Percentiles rank a stretch among this genome's conserved stretches.
Conservation (phyloP, 1,139 yeast species). For the Pichia sp. region DNA sequence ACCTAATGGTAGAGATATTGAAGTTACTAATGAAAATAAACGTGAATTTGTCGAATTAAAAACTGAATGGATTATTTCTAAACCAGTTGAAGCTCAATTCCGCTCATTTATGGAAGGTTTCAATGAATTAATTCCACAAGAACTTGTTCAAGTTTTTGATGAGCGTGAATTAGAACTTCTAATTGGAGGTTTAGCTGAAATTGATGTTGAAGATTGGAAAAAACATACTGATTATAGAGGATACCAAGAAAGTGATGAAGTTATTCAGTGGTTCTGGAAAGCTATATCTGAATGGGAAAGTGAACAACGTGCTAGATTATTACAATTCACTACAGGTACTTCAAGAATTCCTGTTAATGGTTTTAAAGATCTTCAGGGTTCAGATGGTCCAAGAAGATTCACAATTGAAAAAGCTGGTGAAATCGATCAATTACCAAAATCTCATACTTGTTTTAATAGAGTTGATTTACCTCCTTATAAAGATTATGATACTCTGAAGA, state of each 20-base stretch:
- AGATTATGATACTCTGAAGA: conserved; percentile 51
- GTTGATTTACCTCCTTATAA: conserved; percentile 59
- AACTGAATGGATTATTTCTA: conserved; percentile 92
- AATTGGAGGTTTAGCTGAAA: conserved; percentile 97
- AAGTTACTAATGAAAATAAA: conserved; percentile 90
- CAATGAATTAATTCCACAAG: conserved; percentile 95
- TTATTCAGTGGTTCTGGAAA: conserved; percentile 97
- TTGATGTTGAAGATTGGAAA: conserved; percentile 98
- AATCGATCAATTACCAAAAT: conserved; percentile 84
- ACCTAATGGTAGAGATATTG: conserved; percentile 79
- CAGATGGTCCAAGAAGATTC: conserved; percentile 97
- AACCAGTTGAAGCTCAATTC: conserved; percentile 91
- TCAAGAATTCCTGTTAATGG: conserved; percentile 98
- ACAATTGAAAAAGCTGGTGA: conserved; percentile 98
- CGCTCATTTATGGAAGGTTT: conserved; percentile 95
- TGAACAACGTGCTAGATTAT: conserved; percentile 89
- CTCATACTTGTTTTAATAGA: conserved; percentile 72
- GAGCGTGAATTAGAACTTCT: conserved; percentile 93
- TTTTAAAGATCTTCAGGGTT: conserved; percentile 94
- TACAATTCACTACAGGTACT: conserved; percentile 97
- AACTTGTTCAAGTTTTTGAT: conserved; percentile 90
- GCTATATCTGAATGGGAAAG: conserved; percentile 91
- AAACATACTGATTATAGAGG: conserved; percentile 98
- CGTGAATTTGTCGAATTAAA: conserved; percentile 91
- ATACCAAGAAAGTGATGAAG: conserved; percentile 92